These are phyloP conservation scores for Candida multigemmis DNA, from an alignment of 805 yeast genomes.

Conservation along the genomic window DNA sequence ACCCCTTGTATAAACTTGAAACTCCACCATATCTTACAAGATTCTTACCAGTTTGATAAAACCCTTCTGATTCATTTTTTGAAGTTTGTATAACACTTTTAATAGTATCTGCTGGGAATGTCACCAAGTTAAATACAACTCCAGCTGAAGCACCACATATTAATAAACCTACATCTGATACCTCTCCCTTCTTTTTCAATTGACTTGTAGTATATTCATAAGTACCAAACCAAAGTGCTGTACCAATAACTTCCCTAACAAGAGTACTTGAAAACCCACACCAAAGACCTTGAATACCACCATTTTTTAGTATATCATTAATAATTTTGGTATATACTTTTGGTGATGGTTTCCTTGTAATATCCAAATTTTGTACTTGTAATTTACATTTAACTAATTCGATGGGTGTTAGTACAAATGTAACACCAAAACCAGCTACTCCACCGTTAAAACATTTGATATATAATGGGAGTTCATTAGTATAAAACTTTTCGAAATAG, in stretches of 20 bases:
- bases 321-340: constrained; percentile 18
- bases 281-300: constrained; percentile 76
- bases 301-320: constrained; percentile 29
- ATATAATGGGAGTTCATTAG: constrained; percentile 27
- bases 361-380: constrained; percentile 48
- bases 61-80: constrained; percentile 1
- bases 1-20: constrained; percentile 69
- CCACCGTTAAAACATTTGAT: constrained; percentile 64
- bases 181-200: constrained; percentile 19
- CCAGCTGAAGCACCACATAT: constrained; percentile 86
- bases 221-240: constrained; percentile 91
- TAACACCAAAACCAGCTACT: constrained; percentile 71
- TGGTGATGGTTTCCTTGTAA: constrained; percentile 18
- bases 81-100: constrained; percentile 79
- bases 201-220: constrained; percentile 48
- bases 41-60: constrained; percentile 21
- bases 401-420: constrained; percentile 83
- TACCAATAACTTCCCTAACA: constrained; percentile 78
- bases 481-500: constrained; percentile 27
- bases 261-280: constrained; percentile 78
- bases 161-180: constrained; percentile 46
- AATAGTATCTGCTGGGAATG: constrained; percentile 86
- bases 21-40: constrained; percentile 45
- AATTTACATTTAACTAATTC: constrained; percentile 82
- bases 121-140: constrained; percentile 63